A percentile compares a stretch with the other conserved stretches of the same genome.
Evolutionary conservation across 2,329 filamentous ascomycete species (phyloP).

Genomic region (Magnaporthiopsis incrustans): DNA sequence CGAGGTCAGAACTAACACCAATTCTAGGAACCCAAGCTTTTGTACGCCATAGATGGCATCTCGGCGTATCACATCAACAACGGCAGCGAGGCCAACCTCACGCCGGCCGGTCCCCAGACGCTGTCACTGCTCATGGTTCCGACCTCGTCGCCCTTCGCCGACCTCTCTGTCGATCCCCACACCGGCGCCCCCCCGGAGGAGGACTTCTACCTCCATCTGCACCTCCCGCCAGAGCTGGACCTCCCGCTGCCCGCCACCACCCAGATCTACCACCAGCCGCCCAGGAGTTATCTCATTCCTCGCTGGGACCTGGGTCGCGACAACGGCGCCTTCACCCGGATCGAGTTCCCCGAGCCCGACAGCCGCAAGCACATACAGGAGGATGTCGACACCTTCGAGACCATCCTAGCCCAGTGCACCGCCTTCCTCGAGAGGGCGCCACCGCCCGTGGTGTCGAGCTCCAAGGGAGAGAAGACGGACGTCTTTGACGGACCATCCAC

Average conservation of each 20-base stretch:
- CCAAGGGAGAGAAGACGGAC: constrained; percentile 17
- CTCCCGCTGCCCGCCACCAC: constrained; percentile 89
- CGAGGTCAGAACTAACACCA: constrained; percentile 1
- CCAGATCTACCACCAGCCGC: constrained; percentile 94
- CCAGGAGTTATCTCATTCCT: constrained; percentile 86
- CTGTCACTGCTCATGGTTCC: constrained; percentile 94
- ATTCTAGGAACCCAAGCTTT: constrained; percentile 52
- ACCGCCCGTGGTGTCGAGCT: constrained; percentile 37
- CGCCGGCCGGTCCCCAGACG: constrained; percentile 78
- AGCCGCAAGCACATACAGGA: constrained; percentile 71
- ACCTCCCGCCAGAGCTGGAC: constrained; percentile 89
- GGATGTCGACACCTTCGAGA: constrained; percentile 91
- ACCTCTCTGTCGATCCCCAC: constrained; percentile 41
- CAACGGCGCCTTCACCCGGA: constrained; percentile 82
- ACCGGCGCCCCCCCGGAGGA: constrained; percentile 57
- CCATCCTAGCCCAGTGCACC: constrained; percentile 89
- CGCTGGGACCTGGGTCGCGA: constrained; percentile 89
- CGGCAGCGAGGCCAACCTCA: constrained; percentile 77
- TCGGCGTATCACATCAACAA: constrained; percentile 85
- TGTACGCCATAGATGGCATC: constrained; percentile 74
- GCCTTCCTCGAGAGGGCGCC: constrained; percentile 83
- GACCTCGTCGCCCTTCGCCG: constrained; percentile 66
- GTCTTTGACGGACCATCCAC: neutral
- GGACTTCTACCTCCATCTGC: constrained; percentile 95
- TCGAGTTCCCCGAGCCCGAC: constrained; percentile 76